These are phyloP conservation scores for Thozetella sp. DNA, from an alignment of 495 filamentous ascomycete species.

Conservation along the genomic window DNA sequence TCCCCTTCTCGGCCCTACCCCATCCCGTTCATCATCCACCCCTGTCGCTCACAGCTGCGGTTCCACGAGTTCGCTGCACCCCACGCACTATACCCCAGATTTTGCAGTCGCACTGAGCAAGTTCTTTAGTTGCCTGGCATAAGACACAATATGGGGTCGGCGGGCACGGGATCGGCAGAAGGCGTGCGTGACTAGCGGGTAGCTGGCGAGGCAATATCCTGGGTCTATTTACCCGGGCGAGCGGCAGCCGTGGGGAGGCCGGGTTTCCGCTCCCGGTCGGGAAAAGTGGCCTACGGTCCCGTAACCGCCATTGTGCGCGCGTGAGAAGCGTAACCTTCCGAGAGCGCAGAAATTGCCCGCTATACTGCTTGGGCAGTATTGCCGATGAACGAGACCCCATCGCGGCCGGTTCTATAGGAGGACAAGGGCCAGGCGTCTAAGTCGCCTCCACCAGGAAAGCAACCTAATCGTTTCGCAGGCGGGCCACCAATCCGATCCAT, in stretches of 20 bases:
- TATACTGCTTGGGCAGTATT: background rate
- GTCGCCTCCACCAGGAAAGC: no score
- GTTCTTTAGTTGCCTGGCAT: background rate
- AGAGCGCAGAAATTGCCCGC: background rate
- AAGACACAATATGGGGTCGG: background rate
- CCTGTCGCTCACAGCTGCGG: background rate
- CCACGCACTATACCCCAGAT: slow-evolving; percentile 1
- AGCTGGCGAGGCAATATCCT: background rate
- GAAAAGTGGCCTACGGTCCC: background rate
- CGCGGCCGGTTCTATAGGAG: no score
- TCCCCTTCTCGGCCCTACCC: background rate
- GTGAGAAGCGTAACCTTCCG: background rate
- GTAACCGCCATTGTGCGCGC: background rate
- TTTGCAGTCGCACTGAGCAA: background rate
- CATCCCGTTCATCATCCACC: background rate
- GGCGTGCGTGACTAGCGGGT: background rate
- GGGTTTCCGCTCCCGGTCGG: slow-evolving; percentile 3
- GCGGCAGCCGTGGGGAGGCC: background rate
- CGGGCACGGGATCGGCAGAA: background rate
- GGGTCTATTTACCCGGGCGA: background rate
- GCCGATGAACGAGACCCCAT: background rate
- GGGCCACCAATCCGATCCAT: no score
- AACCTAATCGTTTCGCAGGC: no score
- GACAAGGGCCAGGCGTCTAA: no score
- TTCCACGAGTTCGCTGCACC: slow-evolving; percentile 1